Percentiles rank a stretch among this genome's conserved stretches.
These are phyloP conservation scores for Ustilago tritici DNA, from an alignment of 1,284 basidiomycete genomes.

Conservation along the genomic window DNA sequence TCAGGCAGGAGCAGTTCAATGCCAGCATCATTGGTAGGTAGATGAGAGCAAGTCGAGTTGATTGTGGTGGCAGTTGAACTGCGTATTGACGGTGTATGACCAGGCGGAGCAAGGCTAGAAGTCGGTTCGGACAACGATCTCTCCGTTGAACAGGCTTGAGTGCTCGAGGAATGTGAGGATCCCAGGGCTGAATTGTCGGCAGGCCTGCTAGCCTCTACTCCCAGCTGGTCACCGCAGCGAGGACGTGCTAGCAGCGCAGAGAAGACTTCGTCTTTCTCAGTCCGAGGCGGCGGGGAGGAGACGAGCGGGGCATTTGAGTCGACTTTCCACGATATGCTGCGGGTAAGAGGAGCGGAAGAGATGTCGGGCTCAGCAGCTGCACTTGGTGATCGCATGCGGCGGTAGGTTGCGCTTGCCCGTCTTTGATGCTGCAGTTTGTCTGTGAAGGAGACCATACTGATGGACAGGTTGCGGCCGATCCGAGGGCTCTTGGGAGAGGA, in stretches of 20 bases:
- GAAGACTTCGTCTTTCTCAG: not conserved
- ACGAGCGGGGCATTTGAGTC: constrained; percentile 9
- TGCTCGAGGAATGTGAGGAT: not conserved
- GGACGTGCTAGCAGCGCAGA: not conserved
- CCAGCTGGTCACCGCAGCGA: not conserved
- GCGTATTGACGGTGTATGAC: not conserved
- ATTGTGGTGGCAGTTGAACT: not conserved
- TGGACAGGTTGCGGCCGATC: constrained; percentile 21
- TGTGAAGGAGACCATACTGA: constrained; percentile 27
- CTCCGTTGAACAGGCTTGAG: not conserved
- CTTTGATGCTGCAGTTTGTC: constrained; percentile 34
- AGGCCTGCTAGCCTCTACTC: not conserved
- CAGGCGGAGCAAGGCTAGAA: not conserved
- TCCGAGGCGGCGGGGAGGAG: constrained; percentile 15
- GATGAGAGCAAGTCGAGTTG: not conserved
- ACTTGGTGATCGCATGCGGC: constrained; percentile 38
- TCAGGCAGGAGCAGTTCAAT: constrained; percentile 39
- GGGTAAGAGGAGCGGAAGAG: constrained; percentile 4
- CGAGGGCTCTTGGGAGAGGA: constrained; percentile 29
- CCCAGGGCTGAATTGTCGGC: not conserved
- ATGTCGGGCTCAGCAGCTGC: constrained; percentile 5
- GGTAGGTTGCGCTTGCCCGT: constrained; percentile 40
- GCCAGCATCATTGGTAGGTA: not conserved
- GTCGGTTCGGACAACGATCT: not conserved
- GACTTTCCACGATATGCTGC: constrained; percentile 17